Base-by-base conservation (phyloP, 2,329 filamentous ascomycete genomes). In the Ophiostoma montium region DNA sequence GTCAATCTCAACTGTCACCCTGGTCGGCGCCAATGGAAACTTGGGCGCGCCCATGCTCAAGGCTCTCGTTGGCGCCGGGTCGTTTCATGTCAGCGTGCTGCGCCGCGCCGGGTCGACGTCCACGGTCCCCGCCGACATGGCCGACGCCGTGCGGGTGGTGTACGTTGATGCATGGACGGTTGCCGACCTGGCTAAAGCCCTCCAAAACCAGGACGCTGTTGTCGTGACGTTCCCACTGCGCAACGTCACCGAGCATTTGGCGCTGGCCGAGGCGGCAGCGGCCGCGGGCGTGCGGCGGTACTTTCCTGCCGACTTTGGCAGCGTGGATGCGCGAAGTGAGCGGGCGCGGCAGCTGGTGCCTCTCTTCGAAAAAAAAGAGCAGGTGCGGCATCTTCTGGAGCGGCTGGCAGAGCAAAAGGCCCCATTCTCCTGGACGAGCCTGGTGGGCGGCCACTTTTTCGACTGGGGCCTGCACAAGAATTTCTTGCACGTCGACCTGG, bases 301-400 rank as follows among this genome's bases (percentile, higher is more conserved):
- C 48, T 62, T 68, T 51, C 65, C 65, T 21, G 64, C 66, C 50
- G 65, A 68, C 57, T 68, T 62, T 50, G 66, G 66, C 47, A 66
- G 64, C 58, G 64, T 62, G 39, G 65, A 68, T 53, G 60, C 64
- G 36, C 59, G 57, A 48, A 62, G 58, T 51, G 33, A 52, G 46
- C 56, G 57, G 16, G 64, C 64, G 8, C 57, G 59, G 50, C 57
- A 62, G 55, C 60, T 68, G 35, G 62, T 67, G 11, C 59, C 58
- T 21, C 57, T 67, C 19, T 68, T 65, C 44, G 57, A 59, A 42
- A 52, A 57, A 38, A 67, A 67, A 55, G 58, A 60, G 27, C 52
- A 50, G 35, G 61, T 67, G 36, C 63, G 62, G 3, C 56, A 56
- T 45, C 55, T 55, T 23, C 54, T 65, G 15, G 58, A 61, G 54